Evolutionary conservation across 768 basidiomycete genomes (phyloP).

Genomic region (Collybia sordida): DNA sequence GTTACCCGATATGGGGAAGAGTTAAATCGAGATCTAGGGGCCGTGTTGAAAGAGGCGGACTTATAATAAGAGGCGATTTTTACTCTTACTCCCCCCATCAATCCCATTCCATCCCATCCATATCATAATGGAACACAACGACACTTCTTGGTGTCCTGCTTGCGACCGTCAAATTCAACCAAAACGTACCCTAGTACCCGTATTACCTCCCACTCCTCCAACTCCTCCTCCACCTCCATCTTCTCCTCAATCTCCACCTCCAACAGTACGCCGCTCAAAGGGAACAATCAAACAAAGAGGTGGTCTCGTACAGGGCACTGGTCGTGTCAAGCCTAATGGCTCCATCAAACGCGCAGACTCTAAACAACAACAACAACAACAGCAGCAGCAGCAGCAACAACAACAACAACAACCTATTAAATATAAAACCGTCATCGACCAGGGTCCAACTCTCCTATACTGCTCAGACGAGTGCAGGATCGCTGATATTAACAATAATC

Average conservation of each 20-base stretch:
- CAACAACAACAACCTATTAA: conserved; percentile 33
- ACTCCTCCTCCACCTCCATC: conserved; percentile 20
- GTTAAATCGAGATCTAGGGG: conserved; percentile 11
- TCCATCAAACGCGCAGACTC: conserved; percentile 41
- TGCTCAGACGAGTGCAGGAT: conserved; percentile 78
- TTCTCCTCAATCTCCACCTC: conserved; percentile 14
- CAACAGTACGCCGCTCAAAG: conserved; percentile 24
- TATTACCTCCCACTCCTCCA: conserved; percentile 30
- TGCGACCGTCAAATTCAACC: conserved; percentile 80
- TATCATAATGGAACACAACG: conserved; percentile 43
- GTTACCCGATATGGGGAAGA: conserved; percentile 11
- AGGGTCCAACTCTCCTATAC: conserved; percentile 77
- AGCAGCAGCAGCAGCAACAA: conserved; percentile 22
- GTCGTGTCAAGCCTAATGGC: conserved; percentile 59
- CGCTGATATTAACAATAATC: conserved; percentile 48
- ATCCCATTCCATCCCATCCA: conserved; percentile 10
- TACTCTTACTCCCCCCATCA: background rate
- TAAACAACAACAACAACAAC: conserved; percentile 19
- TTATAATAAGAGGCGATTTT: conserved; percentile 24
- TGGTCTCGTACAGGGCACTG: conserved; percentile 67
- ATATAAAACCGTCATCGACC: conserved; percentile 73
- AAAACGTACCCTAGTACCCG: conserved; percentile 60
- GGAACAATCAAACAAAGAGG: conserved; percentile 37
- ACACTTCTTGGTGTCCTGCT: conserved; percentile 78
- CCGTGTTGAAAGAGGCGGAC: conserved; percentile 5